A percentile compares a stretch with the other conserved stretches of the same genome.
Conservation (phyloP, 2,329 filamentous ascomycete genomes). For the Pyricularia grisea region DNA sequence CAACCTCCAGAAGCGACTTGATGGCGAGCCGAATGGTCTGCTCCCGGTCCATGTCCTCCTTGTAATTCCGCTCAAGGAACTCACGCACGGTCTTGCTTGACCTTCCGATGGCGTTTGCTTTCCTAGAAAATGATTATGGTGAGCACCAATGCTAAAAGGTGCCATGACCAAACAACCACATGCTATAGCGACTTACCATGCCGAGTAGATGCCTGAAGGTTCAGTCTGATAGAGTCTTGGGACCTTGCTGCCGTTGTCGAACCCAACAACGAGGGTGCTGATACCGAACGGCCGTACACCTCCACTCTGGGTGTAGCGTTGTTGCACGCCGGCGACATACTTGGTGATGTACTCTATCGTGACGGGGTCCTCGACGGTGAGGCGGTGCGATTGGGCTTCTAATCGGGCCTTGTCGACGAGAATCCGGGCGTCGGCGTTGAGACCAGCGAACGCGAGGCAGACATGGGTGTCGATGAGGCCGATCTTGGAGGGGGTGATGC, state of each 20-base stretch:
- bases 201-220: constrained; percentile 98
- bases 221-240: constrained; percentile 96
- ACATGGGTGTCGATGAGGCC: constrained; percentile 87
- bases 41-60: constrained; percentile 93
- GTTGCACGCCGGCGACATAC: constrained; percentile 95
- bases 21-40: constrained; percentile 94
- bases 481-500: constrained; percentile 98
- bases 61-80: constrained; percentile 98
- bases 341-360: constrained; percentile 99
- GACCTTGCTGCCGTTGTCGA: constrained; percentile 83
- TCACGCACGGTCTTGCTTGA: constrained; percentile 98
- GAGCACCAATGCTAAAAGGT: not conserved
- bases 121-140: constrained; percentile 48
- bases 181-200: constrained; percentile 59
- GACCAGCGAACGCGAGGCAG: constrained; percentile 90
- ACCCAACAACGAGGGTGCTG: constrained; percentile 96
- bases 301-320: constrained; percentile 97
- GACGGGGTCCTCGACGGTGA: constrained; percentile 95
- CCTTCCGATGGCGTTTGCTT: constrained; percentile 96
- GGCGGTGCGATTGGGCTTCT: constrained; percentile 92
- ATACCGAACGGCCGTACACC: constrained; percentile 98
- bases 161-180: constrained; percentile 8
- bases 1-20: constrained; percentile 95
- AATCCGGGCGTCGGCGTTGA: constrained; percentile 97
- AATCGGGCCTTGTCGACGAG: constrained; percentile 95